Base-by-base conservation (phyloP, 352 stramenopile genomes). In the Phytophthora parvispora region DNA sequence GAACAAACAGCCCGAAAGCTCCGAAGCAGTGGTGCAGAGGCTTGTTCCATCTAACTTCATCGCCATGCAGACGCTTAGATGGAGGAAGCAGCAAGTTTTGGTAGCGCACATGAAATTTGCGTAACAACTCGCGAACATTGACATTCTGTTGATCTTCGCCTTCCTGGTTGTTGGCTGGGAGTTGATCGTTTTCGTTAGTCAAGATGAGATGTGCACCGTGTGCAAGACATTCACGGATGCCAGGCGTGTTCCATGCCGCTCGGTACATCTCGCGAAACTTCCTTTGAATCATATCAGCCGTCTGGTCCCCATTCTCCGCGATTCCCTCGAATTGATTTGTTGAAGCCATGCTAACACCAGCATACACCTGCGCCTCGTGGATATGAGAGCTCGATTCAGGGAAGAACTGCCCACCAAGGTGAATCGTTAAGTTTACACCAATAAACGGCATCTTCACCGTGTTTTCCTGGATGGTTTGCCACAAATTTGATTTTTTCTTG, bases 201-300 rank as follows among this genome's bases (percentile, higher is more conserved):
- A 92, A 32, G 20, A 92, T 74, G 2, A 93, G 22, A 20, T 91
- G 78, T 0, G 78, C 76, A 0, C 84, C 80, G 20, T 78, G 76
- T 3, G 74, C 73, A 6, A 93, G 70, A 15, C 77, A 53, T 34
- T 90, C 65, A 7, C 75, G 76, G 10, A 87, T 64, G 6, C 78
- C 82, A 31, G 87, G 85, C 15, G 78, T 59, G 38, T 78, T 92
- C 87, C 87, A 95, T 4, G 63, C 47, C 5, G 83, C 42, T n/a
- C 87, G 75, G 28, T 89, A 88, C 25, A 81, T 67, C 38, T 91
- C 61, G 1, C 83, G 78, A 28, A 95, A 60, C 13, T 81, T 75
- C 1, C 78, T 60, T 6, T 75, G 51, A 28, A 89, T 64, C 0
- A 45, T 45, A 40, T 28, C 29, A 10, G 52, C 40, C 4, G 18